phyloP scores from a whole-genome alignment of 257 asterid genomes.

The Cinchona pubescens region DNA sequence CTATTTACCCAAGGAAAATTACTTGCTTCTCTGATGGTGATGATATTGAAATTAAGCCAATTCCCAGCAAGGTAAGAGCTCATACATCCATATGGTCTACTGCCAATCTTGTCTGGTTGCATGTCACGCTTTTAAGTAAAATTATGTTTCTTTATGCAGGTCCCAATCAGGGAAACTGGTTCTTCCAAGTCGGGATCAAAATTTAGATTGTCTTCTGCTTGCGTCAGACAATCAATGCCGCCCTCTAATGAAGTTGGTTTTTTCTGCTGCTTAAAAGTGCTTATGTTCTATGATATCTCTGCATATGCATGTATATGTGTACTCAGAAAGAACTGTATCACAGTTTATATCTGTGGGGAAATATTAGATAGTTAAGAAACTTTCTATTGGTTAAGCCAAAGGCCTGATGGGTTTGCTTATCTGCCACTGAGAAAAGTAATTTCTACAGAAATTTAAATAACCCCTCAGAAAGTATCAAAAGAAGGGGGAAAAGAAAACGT shows the following conservation, averaged over 20 bases:
- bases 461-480: not conserved
- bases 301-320: not conserved
- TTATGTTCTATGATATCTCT: not conserved
- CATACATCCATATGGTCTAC: not conserved
- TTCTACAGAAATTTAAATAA: not conserved
- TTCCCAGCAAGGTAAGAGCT: conserved; percentile 48
- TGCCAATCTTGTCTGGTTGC: conserved; percentile 14
- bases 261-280: not conserved
- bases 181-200: conserved; percentile 31
- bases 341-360: no score
- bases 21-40: conserved; percentile 49
- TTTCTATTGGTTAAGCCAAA: no score
- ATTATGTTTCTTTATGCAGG: conserved; percentile 34
- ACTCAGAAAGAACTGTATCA: not conserved
- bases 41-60: conserved; percentile 52
- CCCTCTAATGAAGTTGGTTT: conserved; percentile 35
- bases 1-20: conserved; percentile 39
- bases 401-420: no score
- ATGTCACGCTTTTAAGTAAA: conserved; percentile 1
- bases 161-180: conserved; percentile 29
- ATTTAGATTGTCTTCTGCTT: conserved; percentile 33
- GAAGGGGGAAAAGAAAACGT: not conserved
- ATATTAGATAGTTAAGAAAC: no score
- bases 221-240: conserved; percentile 26
- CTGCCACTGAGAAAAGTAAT: not conserved